Evolutionary conservation across 2,329 filamentous ascomycete species (phyloP), one percentile per base, ranked within the genome.

Genomic region (Exophiala mesophila): DNA sequence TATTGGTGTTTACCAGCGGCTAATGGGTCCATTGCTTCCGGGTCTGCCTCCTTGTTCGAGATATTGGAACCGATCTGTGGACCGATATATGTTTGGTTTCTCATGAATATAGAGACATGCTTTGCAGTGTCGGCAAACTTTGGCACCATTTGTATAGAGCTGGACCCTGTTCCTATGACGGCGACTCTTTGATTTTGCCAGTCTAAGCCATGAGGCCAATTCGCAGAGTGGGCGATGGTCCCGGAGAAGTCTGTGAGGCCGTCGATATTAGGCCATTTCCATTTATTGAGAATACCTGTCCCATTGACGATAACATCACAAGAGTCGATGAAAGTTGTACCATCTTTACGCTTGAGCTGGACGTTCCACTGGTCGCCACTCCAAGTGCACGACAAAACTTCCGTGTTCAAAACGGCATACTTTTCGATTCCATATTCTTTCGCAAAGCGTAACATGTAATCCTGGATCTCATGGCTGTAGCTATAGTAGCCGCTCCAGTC

Each of bases 211-310:
- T 53, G 44, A 30, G 61, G 54, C 60, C 61, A 67, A 5, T 47
- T 49, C 1, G 60, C 59, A n/a, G 55, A 57, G 38, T 63, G 62
- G 18, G 59, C 50, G 6, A 66, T 43, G 5, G 56, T 43, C 2
- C 65, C 65, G 33, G 58, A 45, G 47, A 65, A 68, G 5, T 54
- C 49, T 10, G 62, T 42, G 5, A 66, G 48, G 2, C 65, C 65
- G 2, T 50, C 49, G 19, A 67, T 64, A 2, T 50, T 39, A 2
- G 65, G 70, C 64, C 65, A 73, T 21, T 60, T 59, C 57, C 57
- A 60, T 15, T 54, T 52, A 39, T 48, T 45, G 34, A 52, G 15
- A 0, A 47, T 37, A 5, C 49, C 49, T 17, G 49, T 26, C 12
- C 49, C 49, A 18, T 52, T 52, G 29, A 52, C 41, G 15, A 52